A percentile compares a stretch with the other conserved stretches of the same genome.
phyloP scores from a whole-genome alignment of 352 stramenopile genomes.

The Phytopythium vexans region DNA sequence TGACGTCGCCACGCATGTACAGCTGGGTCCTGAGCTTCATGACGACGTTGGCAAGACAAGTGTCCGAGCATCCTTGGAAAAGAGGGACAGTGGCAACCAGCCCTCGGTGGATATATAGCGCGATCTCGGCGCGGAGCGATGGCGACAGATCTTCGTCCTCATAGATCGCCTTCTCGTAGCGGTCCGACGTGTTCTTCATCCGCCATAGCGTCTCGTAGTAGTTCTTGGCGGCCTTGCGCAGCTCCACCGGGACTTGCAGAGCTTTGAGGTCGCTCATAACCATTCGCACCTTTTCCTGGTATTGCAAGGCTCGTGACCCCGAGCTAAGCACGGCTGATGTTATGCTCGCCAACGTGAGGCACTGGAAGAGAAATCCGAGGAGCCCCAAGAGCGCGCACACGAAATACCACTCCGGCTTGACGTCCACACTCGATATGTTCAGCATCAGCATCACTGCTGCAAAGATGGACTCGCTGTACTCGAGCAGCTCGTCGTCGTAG shows the following conservation, averaged over 20 bases:
- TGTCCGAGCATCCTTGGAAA: slow-evolving; percentile 56
- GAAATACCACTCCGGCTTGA: slow-evolving; percentile 38
- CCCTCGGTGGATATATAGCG: slow-evolving; percentile 55
- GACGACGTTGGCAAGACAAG: slow-evolving; percentile 47
- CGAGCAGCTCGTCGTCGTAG: slow-evolving; percentile 29
- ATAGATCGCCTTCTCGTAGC: slow-evolving; percentile 69
- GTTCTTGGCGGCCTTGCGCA: slow-evolving; percentile 45
- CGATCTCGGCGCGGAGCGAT: slow-evolving; percentile 49
- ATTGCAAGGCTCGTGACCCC: slow-evolving; percentile 45
- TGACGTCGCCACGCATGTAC: slow-evolving; percentile 56
- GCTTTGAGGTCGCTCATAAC: slow-evolving; percentile 69
- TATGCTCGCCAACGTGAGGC: slow-evolving; percentile 49
- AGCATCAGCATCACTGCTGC: slow-evolving; percentile 39
- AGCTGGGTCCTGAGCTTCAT: slow-evolving; percentile 58
- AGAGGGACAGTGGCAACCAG: slow-evolving; percentile 51
- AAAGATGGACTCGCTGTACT: slow-evolving; percentile 51
- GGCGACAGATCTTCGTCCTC: slow-evolving; percentile 61
- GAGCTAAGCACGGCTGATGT: slow-evolving; percentile 46
- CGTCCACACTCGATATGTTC: slow-evolving; percentile 41
- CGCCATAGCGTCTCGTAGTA: slow-evolving; percentile 70
- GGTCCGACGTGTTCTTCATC: slow-evolving; percentile 66
- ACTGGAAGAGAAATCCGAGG: slow-evolving; percentile 47
- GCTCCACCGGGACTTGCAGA: slow-evolving; percentile 43
- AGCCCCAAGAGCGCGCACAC: slow-evolving; percentile 34
- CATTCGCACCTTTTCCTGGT: slow-evolving; percentile 56